These are phyloP conservation scores for Stephania yunnanensis DNA, from an alignment of 164 flowering plant species.

Conservation along the genomic window DNA sequence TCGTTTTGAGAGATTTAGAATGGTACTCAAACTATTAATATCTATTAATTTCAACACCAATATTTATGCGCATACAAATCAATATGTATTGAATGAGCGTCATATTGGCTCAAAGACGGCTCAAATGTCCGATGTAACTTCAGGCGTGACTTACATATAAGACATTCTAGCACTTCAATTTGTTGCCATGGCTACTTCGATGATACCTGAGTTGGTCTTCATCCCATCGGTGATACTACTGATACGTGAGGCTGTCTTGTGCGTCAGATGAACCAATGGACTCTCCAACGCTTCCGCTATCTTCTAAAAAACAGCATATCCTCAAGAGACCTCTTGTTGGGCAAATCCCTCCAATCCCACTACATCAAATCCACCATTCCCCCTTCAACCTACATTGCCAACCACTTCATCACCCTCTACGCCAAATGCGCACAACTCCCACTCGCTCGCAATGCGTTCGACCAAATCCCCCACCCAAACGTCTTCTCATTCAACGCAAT, in stretches of 20 bases:
- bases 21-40: too few species aligned
- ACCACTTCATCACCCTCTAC: conserved; percentile 78
- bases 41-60: too few species aligned
- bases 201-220: too few species aligned
- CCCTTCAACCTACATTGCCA: conserved; percentile 61
- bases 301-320: conserved; percentile 51
- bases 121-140: too few species aligned
- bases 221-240: too few species aligned
- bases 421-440: conserved; percentile 59
- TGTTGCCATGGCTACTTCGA: too few species aligned
- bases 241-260: neutral
- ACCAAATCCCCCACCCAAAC: conserved; percentile 43
- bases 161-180: too few species aligned
- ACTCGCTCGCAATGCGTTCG: conserved; percentile 50
- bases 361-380: conserved; percentile 55
- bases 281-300: conserved; percentile 24
- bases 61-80: too few species aligned
- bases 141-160: too few species aligned
- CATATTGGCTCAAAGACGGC: too few species aligned
- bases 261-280: conserved; percentile 13
- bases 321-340: conserved; percentile 40
- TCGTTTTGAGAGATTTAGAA: too few species aligned
- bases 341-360: conserved; percentile 60
- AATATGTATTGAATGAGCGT: too few species aligned
- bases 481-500: conserved; percentile 76